Evolutionary conservation across 805 yeast genomes (phyloP), one percentile per base, ranked within the genome.

Genomic region (Yarrowia yakushimensis): DNA sequence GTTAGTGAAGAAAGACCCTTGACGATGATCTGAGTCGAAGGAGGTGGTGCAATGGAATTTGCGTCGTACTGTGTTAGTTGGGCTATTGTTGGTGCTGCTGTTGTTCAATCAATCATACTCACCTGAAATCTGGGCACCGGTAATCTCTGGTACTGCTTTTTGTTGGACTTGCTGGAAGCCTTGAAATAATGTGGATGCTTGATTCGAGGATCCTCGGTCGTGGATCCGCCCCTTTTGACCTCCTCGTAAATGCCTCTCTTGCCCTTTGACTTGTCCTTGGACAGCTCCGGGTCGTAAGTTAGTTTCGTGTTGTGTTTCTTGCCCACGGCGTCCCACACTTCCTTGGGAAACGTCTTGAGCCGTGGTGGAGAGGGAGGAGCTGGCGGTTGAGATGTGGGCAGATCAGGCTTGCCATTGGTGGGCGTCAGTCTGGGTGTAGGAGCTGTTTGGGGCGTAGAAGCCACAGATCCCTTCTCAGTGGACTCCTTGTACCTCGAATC

Each of bases 41-140:
- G 97, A 17, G 85, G 82, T 0, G 87, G 85, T 0, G 94, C 96
- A 12, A 89, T 70, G 0, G 96, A 88, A 68, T 86, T 78, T 63
- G 84, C 80, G 71, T 90, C 96, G 70, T 80, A 88, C 5, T 52
- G 59, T 34, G 59, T 52, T 52, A 52, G 59, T n/a, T 23, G 4
- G 28, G n/a, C n/a, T n/a, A n/a, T n/a, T n/a, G n/a, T n/a, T n/a
- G n/a, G n/a, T n/a, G n/a, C n/a, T n/a, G n/a, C n/a, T n/a, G n/a
- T n/a, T n/a, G n/a, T n/a, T n/a, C n/a, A n/a, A n/a, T n/a, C n/a
- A n/a, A n/a, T 45, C 13, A 48, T 52, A 52, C 59, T 52, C 59
- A 52, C 59, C 33, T 71, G 67, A 66, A 78, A 80, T 63, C 76
- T 76, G 4, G 76, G 71, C 10, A 68, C 65, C 3, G 68, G 67